Evolutionary conservation across 768 basidiomycete species (phyloP).

Genomic region (Mrakia gelida): DNA sequence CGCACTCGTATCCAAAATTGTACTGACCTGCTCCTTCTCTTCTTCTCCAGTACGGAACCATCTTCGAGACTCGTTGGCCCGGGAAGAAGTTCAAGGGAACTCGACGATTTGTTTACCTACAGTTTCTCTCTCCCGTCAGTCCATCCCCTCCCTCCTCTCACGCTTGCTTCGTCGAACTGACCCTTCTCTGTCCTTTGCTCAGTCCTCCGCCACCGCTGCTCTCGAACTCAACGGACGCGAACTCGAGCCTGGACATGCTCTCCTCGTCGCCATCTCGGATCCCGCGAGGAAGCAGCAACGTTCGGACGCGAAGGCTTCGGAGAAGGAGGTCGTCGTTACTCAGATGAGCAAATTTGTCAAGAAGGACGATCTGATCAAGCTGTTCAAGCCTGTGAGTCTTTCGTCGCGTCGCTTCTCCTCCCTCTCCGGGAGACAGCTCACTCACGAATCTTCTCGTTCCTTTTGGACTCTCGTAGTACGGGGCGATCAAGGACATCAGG

Average conservation of each 20-base stretch:
- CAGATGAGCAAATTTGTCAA: slow-evolving; percentile 74
- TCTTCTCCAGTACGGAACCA: slow-evolving; percentile 65
- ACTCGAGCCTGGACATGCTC: slow-evolving; percentile 59
- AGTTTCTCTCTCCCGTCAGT: slow-evolving; percentile 72
- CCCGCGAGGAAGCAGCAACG: slow-evolving; percentile 83
- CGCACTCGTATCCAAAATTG: slow-evolving; percentile 14
- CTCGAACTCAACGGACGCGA: slow-evolving; percentile 75
- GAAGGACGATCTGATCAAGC: slow-evolving; percentile 67
- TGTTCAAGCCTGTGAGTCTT: slow-evolving; percentile 67
- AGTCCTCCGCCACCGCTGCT: slow-evolving; percentile 61
- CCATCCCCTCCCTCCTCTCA: slow-evolving; percentile 39
- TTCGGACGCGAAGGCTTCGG: slow-evolving; percentile 79
- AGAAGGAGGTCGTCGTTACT: slow-evolving; percentile 80
- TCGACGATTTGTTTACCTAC: slow-evolving; percentile 89
- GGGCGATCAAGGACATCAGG: slow-evolving; percentile 72
- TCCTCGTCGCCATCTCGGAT: slow-evolving; percentile 83
- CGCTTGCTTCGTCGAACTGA: neutral
- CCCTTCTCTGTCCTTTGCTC: neutral
- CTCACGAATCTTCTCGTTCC: neutral
- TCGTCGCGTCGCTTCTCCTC: neutral
- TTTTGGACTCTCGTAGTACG: slow-evolving; percentile 56
- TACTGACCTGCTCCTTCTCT: slow-evolving; percentile 5
- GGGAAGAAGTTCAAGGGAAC: slow-evolving; percentile 92
- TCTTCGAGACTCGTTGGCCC: slow-evolving; percentile 96
- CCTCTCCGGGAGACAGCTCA: neutral